Evolutionary conservation across 2,329 filamentous ascomycete species (phyloP), one percentile per base, ranked within the genome.

Genomic region (Parastagonospora avenae): DNA sequence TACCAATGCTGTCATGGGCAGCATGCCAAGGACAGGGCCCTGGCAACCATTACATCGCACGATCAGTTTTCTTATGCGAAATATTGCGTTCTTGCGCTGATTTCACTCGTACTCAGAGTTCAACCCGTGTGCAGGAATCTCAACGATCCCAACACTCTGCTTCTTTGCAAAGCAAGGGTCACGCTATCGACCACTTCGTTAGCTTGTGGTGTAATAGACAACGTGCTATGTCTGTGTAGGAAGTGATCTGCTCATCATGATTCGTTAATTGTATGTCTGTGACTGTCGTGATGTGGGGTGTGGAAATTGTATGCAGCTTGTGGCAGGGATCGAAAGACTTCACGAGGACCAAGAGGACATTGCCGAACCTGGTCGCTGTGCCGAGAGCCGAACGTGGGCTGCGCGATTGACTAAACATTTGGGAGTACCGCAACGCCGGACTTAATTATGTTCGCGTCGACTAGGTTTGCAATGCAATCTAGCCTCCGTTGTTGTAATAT

Each of bases 401-500:
- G 24, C 14, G 24, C 27, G 30, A 29, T 15, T 14, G 39, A 28
- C 8, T 12, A 42, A 24, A 24, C 19, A 3, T 24, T 10, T 28
- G 24, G 27, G n/a, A 30, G 30, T 29, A 15, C 30, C 5, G 30
- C 19, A 16, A 33, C 14, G 41, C 41, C 30, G n/a, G 32, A 15
- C 42, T 37, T 29, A 8, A 36, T 43, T 58, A 24, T 29, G 49
- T 43, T 39, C 15, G 19, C 19, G 37, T 39, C 19, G 37, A 24
- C 37, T 39, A 39, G 37, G 4, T 39, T 39, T 36, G 45, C 37
- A 51, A 46, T 49, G 45, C 50, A 52, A 42, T 56, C 49, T 55
- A 56, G 46, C 46, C 48, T 57, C 46, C 46, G 46, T 40, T 49
- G 47, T 46, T 45, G 35, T 41, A 40, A 39, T 54, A 55, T 56